Base-by-base conservation (phyloP, 805 yeast genomes). In the Candida maesae region DNA sequence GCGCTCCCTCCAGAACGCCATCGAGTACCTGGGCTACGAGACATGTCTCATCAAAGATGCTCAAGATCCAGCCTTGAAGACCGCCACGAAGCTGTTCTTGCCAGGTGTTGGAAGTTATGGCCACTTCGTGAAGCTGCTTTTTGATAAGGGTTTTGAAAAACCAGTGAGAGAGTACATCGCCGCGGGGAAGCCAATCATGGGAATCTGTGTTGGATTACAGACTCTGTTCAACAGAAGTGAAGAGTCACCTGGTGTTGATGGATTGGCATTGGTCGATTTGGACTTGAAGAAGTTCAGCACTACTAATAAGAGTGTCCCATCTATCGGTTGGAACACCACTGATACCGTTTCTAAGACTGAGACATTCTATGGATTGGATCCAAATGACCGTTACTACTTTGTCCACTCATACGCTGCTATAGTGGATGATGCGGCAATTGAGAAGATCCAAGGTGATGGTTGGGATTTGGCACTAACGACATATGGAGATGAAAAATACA, bases 41-140 rank as follows among this genome's bases (percentile, higher is more conserved):
- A 83, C 84, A 4, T 65, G 68, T 32, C 74, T 82, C 55, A 73
- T 90, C 52, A 76, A 70, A 44, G 66, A 75, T 42, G 76, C 81
- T 14, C 61, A 65, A 6, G 88, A 84, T 41, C 78, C 80, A 41
- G 63, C 61, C 27, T 50, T 60, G 20, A 72, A 41, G 46, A 64
- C 68, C 10, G 84, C 85, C 33, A 66, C 62, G 7, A 64, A 70
- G 53, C 68, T 93, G 46, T 73, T 93, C 44, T 73, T 93, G 18
- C 99, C 99, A 7, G 99, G 99, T 20, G 99, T 93, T 14, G 99
- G 99, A 11, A 91, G 89, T 60, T 95, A 78, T 62, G 99, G 96
- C 33, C 98, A 93, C 60, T 90, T 91, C 60, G 89, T 90, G 46
- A 77, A 76, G 38, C 79, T 84, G 52, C 63, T 93, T 34, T 70